Conservation (phyloP, 257 asterid genomes). For the Solanum tarapatanum region DNA sequence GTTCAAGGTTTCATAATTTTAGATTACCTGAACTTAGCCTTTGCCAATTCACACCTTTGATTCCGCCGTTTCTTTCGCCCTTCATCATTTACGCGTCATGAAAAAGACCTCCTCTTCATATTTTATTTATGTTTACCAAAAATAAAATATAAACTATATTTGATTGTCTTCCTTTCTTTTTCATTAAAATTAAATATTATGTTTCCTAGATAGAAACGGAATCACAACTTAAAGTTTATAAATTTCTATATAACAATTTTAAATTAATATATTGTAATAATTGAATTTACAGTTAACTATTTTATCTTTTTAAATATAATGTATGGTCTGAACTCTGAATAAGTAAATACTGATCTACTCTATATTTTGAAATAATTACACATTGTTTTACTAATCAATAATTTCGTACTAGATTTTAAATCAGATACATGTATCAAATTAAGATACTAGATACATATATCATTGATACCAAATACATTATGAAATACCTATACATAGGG, state of each 20-base stretch:
- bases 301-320: not conserved
- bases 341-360: not conserved
- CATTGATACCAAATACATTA: not conserved
- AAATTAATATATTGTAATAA: not conserved
- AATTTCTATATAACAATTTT: not conserved
- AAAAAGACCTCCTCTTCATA: not conserved
- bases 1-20: not conserved
- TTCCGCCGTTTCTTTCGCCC: constrained; percentile 39
- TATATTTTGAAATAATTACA: not conserved
- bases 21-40: constrained; percentile 44
- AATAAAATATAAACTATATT: not conserved
- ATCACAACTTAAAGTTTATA: not conserved
- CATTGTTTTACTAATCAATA: not conserved
- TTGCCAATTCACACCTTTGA: constrained; percentile 24
- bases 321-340: not conserved
- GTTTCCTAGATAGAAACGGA: not conserved
- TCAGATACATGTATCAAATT: too few species aligned
- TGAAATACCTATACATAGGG: not conserved
- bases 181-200: not conserved
- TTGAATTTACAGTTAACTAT: not conserved
- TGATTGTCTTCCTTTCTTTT: not conserved
- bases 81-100: constrained; percentile 16
- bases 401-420: not conserved
- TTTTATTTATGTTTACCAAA: not conserved
- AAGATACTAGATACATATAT: not conserved